Percentiles rank a stretch among this genome's conserved stretches.
Evolutionary conservation across 2,329 filamentous ascomycete genomes (phyloP).

Genomic region (Aspergillus pseudotamarii): DNA sequence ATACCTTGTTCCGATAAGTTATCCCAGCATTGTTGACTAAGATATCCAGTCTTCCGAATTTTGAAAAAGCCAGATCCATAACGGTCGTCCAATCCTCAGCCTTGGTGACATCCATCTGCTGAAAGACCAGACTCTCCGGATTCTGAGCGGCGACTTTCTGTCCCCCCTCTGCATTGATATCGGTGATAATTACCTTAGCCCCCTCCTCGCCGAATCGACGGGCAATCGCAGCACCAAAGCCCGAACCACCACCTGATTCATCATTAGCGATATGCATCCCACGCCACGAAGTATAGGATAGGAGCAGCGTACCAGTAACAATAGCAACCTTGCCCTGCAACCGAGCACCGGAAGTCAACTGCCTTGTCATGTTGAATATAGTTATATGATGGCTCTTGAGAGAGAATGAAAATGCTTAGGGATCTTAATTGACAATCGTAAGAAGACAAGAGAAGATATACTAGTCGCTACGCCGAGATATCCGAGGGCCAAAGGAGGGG

Average conservation of each 20-base stretch:
- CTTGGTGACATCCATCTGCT: conserved; percentile 40
- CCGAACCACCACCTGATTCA: conserved; percentile 42
- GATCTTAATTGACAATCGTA: neutral
- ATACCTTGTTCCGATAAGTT: conserved; percentile 44
- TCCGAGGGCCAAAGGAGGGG: neutral
- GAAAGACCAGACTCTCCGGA: conserved; percentile 34
- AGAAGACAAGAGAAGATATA: neutral
- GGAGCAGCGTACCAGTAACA: conserved; percentile 42
- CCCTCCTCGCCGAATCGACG: conserved; percentile 44
- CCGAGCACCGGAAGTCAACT: conserved; percentile 28
- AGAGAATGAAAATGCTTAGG: neutral
- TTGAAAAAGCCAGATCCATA: conserved; percentile 32
- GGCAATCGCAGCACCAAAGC: conserved; percentile 47
- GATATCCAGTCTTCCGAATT: conserved; percentile 43
- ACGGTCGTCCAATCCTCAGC: conserved; percentile 36
- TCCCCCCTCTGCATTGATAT: conserved; percentile 43
- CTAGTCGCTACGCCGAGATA: neutral
- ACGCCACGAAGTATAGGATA: neutral
- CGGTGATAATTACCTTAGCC: conserved; percentile 45
- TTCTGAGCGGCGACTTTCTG: conserved; percentile 35
- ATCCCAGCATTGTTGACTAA: conserved; percentile 54
- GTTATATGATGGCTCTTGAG: neutral
- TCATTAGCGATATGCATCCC: neutral
- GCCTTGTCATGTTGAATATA: conserved; percentile 11
- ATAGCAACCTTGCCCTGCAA: conserved; percentile 50